These are phyloP conservation scores for Solanum neorickii DNA, from an alignment of 257 asterid genomes.

Conservation along the genomic window DNA sequence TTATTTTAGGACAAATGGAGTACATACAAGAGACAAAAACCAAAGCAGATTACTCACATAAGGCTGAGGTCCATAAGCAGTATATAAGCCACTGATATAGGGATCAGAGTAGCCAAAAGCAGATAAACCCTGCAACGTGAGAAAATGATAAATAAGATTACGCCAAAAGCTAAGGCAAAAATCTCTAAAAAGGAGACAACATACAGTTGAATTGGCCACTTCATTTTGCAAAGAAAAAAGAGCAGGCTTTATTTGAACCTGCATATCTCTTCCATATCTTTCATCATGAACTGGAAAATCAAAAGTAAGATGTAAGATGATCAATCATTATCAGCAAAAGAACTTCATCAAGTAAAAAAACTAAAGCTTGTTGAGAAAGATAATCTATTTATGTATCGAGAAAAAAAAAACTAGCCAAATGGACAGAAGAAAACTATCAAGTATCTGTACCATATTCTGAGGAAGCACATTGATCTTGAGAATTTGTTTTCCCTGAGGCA, in stretches of 20 bases:
- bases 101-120: conserved; percentile 62
- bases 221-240: conserved; percentile 37
- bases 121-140: conserved; percentile 27
- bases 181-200: conserved; percentile 4
- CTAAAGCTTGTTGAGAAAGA: neutral
- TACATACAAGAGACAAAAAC: neutral
- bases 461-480: conserved; percentile 59
- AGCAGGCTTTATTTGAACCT: conserved; percentile 33
- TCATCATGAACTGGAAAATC: conserved; percentile 33
- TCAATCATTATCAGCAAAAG: neutral
- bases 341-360: neutral
- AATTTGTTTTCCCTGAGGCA: conserved; percentile 33
- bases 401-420: neutral
- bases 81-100: conserved; percentile 39
- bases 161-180: neutral
- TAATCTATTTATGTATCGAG: neutral
- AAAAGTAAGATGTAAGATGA: neutral
- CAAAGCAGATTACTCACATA: conserved; percentile 27
- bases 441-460: conserved; percentile 46
- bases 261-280: conserved; percentile 34
- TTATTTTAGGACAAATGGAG: neutral
- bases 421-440: neutral
- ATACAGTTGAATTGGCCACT: conserved; percentile 50
- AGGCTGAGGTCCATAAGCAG: conserved; percentile 70
- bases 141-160: neutral